Conservation (phyloP, 2,329 filamentous ascomycete species). For the Aspergillus ibericus region DNA sequence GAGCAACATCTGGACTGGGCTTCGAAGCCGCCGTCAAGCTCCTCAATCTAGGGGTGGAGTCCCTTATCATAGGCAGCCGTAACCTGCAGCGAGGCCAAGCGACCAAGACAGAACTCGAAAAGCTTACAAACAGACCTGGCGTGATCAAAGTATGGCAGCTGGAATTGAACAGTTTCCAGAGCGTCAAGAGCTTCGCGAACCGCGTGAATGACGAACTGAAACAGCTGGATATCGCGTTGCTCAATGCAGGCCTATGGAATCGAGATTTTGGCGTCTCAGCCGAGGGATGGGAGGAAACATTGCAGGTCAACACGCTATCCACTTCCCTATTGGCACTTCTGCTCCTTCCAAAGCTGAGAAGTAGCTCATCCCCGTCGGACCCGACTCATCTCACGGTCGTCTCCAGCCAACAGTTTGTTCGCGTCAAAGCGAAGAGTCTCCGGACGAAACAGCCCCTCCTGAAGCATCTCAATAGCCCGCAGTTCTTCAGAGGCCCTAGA, state of each 20-base stretch:
- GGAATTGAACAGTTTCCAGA: slow-evolving; percentile 49
- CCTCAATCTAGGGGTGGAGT: slow-evolving; percentile 42
- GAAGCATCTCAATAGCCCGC: slow-evolving; percentile 33
- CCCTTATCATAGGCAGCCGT: slow-evolving; percentile 51
- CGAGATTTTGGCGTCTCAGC: slow-evolving; percentile 36
- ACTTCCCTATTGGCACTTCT: slow-evolving; percentile 56
- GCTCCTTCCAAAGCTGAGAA: slow-evolving; percentile 50
- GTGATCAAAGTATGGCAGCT: slow-evolving; percentile 48
- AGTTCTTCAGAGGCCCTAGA: slow-evolving; percentile 30
- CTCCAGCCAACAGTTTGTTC: slow-evolving; percentile 44
- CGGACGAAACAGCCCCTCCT: slow-evolving; percentile 33
- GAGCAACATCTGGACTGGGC: slow-evolving; percentile 53
- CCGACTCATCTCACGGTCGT: slow-evolving; percentile 47
- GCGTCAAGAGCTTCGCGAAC: slow-evolving; percentile 45
- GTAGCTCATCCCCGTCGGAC: slow-evolving; percentile 30
- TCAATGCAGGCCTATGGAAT: slow-evolving; percentile 49
- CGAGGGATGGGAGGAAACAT: slow-evolving; percentile 52
- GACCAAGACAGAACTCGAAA: slow-evolving; percentile 42
- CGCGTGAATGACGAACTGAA: slow-evolving; percentile 38
- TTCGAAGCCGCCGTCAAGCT: slow-evolving; percentile 52
- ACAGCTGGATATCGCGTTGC: slow-evolving; percentile 46
- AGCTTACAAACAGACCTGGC: slow-evolving; percentile 28
- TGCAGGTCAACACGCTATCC: slow-evolving; percentile 61
- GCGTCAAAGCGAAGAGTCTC: slow-evolving; percentile 33
- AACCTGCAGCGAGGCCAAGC: slow-evolving; percentile 43